Conservation (phyloP, 768 basidiomycete genomes). For the Russula lepida region DNA sequence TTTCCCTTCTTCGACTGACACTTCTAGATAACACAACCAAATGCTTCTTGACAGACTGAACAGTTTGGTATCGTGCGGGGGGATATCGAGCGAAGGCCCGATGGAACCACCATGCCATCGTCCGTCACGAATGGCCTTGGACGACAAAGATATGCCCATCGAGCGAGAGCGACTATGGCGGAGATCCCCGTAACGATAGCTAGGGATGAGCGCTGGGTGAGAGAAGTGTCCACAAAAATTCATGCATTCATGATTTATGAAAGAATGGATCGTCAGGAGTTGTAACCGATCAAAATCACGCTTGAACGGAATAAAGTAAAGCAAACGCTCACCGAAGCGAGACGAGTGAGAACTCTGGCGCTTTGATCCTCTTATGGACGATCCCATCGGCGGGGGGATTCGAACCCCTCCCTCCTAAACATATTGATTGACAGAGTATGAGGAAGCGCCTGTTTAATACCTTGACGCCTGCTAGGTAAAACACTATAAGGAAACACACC, state of each 20-base stretch:
- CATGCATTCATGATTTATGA: slow-evolving; percentile 11
- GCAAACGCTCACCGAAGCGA: slow-evolving; percentile 12
- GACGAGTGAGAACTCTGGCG: background rate
- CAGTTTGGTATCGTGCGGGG: background rate
- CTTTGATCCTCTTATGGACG: background rate
- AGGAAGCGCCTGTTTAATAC: background rate
- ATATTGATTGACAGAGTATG: background rate
- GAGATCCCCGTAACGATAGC: background rate
- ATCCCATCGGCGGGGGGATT: slow-evolving; percentile 1
- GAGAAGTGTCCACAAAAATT: background rate
- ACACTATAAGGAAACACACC: background rate
- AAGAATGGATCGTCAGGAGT: slow-evolving; percentile 17
- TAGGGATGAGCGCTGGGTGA: background rate
- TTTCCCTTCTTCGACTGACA: slow-evolving; percentile 18
- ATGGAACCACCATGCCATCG: background rate
- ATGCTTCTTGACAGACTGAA: slow-evolving; percentile 6
- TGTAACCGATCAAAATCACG: slow-evolving; percentile 15
- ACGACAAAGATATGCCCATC: background rate
- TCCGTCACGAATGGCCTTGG: background rate
- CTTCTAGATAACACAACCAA: slow-evolving; percentile 16
- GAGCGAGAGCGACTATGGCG: background rate
- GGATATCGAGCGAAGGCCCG: background rate
- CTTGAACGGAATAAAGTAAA: slow-evolving; percentile 10
- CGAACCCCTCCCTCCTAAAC: background rate
- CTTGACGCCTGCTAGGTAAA: no score